A percentile compares a stretch with the other conserved stretches of the same genome.
Evolutionary conservation across 1,284 basidiomycete genomes (phyloP).

Genomic region (Ustanciosporium gigantosporum): DNA sequence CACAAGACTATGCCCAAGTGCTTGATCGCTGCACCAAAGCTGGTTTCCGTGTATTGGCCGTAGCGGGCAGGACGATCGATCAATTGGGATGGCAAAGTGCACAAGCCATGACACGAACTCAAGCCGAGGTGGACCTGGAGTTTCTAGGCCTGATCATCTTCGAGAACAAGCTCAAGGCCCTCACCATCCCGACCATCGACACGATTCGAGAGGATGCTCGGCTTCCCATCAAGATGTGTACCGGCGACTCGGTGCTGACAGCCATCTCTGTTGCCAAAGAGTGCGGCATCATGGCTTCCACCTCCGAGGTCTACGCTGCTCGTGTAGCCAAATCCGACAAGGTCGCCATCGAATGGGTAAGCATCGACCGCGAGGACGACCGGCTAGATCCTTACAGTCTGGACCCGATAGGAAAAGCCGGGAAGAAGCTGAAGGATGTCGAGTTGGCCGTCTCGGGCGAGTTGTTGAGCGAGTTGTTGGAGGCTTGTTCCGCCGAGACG

Average conservation of each 20-base stretch:
- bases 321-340: constrained; percentile 3
- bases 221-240: constrained; percentile 43
- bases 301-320: constrained; percentile 21
- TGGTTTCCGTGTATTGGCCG: constrained; percentile 36
- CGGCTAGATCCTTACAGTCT: constrained; percentile 38
- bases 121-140: constrained; percentile 16
- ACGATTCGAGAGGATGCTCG: constrained; percentile 22
- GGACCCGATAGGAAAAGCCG: constrained; percentile 5
- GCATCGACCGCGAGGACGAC: constrained; percentile 13
- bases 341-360: constrained; percentile 28
- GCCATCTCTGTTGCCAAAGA: constrained; percentile 40
- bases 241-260: constrained; percentile 41
- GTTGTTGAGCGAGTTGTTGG: constrained; percentile 15
- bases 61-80: constrained; percentile 22
- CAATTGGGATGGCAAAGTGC: constrained; percentile 12
- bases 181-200: constrained; percentile 16
- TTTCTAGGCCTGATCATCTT: constrained; percentile 40
- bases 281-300: constrained; percentile 17
- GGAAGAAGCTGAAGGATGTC: constrained; percentile 10
- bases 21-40: constrained; percentile 21
- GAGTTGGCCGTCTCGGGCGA: constrained; percentile 44
- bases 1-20: constrained; percentile 16
- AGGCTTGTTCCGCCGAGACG: constrained; percentile 27
- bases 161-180: constrained; percentile 35
- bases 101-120: constrained; percentile 3